Base-by-base conservation (phyloP, 805 yeast species). In the Jamesozyma piceae region DNA sequence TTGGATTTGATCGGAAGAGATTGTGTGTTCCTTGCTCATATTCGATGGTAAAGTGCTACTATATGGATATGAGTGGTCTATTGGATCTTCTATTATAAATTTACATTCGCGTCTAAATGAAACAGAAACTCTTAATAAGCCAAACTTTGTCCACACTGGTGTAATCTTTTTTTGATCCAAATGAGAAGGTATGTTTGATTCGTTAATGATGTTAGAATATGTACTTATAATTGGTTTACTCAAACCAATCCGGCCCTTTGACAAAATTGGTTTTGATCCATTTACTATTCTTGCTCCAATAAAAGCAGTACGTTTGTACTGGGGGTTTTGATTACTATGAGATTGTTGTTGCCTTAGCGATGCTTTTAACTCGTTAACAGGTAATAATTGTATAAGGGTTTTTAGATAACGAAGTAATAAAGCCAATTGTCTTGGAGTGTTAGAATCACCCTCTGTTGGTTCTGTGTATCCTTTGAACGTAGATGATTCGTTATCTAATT, bases 221-320 rank as follows among this genome's bases (percentile, higher is more conserved):
- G 63, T 55, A 14, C 63, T 55, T 11, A 78, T 72, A 2, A 81
- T 72, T 3, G 80, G 66, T 57, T 82, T 82, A 47, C 90, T 80
- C 42, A 90, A 69, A 0, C 97, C 97, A 20, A 88, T 74, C 47
- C 97, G 67, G 2, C 95, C 95, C 57, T 79, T 80, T 1, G 94
- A 81, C 10, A 79, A 69, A 24, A 89, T 83, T 1, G 92, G 82
- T 49, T 77, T 75, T 14, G 80, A 74, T 0, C 95, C 96, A 58
- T 88, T 89, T 27, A 84, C 55, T 0, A 83, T 62, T 42, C 86
- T 71, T 38, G 81, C 74, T 5, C 78, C 76, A 1, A 89, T 62
- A 5, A 35, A 20, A 3, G 46, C 29, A 18, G 35, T 26, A 8
- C 24, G 38, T 15, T 35, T 40, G 19, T 10, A 21, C 15, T 24